Base-by-base conservation (phyloP, 2,329 filamentous ascomycete species). In the Aspergillus sp. region DNA sequence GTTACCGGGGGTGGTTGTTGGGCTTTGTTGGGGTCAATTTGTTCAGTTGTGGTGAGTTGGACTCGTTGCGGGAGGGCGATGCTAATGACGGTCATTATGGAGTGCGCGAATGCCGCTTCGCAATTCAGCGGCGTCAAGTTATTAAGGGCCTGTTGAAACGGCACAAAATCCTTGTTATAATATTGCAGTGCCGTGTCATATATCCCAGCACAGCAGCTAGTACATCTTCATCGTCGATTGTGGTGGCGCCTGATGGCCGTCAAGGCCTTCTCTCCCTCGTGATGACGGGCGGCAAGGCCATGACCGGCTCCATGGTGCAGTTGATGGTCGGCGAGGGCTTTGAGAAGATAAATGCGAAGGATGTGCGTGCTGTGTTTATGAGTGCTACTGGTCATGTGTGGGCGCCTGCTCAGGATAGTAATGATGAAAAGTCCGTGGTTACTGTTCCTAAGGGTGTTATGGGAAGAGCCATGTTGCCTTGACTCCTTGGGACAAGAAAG, bases 101-200 rank as follows among this genome's bases (percentile, higher is more conserved):
- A 65, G 49, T 68, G 64, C 10, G 64, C 65, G 33, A 68, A 58
- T 5, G 67, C 63, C 9, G 65, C 66, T 45, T 69, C 66, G 35
- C 66, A 68, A 41, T 68, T 69, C 37, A 56, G 44, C 4, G 63
- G 61, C 1, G 59, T 66, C 35, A 69, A 56, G 42, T 63, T 60
- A 43, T 65, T 60, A 39, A 69, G 59, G 2, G 65, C 64, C 6
- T 56, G 51, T 1, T 65, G 64, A 45, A 65, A 69, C 4, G 65
- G 64, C 0, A 59, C 60, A 30, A 67, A 62, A 2, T 64, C 60
- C 20, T 58, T 58, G 42, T 64, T 64, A 44, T 68, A 62, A 38
- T 69, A 67, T 39, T 67, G 60, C 3, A 69, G 52, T 13, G 66
- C 66, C 1, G 60, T 61, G 45, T 68, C 66, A 67, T 61, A 43